These are phyloP conservation scores for Bullera alba DNA, from an alignment of 768 basidiomycete genomes.

Conservation along the genomic window DNA sequence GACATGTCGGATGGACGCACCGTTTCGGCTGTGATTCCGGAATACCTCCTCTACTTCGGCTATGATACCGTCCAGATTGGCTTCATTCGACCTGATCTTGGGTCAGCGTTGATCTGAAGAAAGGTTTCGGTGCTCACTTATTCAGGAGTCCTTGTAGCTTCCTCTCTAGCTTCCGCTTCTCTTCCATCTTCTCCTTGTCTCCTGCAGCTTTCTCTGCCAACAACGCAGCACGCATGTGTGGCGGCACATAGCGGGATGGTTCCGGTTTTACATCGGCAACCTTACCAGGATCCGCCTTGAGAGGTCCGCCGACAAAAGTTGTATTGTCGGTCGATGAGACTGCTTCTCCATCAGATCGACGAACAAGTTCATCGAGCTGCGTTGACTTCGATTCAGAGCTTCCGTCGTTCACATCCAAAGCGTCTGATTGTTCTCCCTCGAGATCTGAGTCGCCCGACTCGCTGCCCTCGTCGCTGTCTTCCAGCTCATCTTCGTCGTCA, in stretches of 20 bases:
- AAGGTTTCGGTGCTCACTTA: constrained; percentile 51
- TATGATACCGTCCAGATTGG: constrained; percentile 70
- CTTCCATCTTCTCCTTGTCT: constrained; percentile 45
- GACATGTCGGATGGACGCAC: too few species aligned
- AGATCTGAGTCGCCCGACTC: neutral
- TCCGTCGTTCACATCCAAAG: neutral
- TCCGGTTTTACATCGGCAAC: too few species aligned
- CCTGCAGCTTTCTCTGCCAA: constrained; percentile 45
- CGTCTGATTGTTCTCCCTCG: neutral
- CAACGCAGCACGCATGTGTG: constrained; percentile 56
- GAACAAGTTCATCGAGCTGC: neutral
- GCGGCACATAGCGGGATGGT: constrained; percentile 64
- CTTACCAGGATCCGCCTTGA: too few species aligned
- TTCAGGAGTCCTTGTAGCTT: constrained; percentile 84
- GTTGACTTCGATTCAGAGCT: neutral
- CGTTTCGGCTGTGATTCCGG: constrained; percentile 67
- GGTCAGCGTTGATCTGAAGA: constrained; percentile 2
- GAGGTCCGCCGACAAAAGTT: neutral
- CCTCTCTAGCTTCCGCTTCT: constrained; percentile 57
- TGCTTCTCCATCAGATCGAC: neutral
- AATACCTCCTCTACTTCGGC: constrained; percentile 70
- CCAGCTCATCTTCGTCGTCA: constrained; percentile 10
- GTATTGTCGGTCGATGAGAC: neutral
- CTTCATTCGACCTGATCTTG: constrained; percentile 69
- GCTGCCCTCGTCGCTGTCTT: constrained; percentile 2